phyloP scores from a whole-genome alignment of 805 yeast species.

The Nakazawaea populi region DNA sequence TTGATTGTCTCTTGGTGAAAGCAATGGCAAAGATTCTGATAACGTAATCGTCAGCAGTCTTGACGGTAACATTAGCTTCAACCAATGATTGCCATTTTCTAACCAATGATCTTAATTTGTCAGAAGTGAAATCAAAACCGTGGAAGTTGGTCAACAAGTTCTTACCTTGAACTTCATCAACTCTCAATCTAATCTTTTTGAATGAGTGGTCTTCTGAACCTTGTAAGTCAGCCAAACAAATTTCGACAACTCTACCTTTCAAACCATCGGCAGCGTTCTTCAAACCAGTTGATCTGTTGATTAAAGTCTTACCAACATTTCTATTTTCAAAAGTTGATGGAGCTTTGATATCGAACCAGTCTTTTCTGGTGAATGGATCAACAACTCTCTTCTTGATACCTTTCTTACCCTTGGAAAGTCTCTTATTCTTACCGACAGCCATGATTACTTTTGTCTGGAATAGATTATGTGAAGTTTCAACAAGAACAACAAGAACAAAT shows the following conservation, averaged over 20 bases:
- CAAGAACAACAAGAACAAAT: slow-evolving; percentile 1
- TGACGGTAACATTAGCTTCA: slow-evolving; percentile 96
- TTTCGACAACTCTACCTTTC: slow-evolving; percentile 96
- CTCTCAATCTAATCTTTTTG: slow-evolving; percentile 96
- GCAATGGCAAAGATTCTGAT: slow-evolving; percentile 96
- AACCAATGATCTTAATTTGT: slow-evolving; percentile 94
- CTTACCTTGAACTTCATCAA: slow-evolving; percentile 98
- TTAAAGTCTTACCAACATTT: slow-evolving; percentile 96
- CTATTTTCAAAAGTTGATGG: slow-evolving; percentile 98
- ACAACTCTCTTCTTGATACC: slow-evolving; percentile 99
- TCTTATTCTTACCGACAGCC: slow-evolving; percentile 66
- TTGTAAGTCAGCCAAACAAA: slow-evolving; percentile 94
- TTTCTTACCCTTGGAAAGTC: slow-evolving; percentile 86
- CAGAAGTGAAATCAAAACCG: slow-evolving; percentile 97
- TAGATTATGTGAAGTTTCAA: slow-evolving; percentile 4
- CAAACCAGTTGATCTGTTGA: slow-evolving; percentile 97
- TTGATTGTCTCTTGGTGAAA: slow-evolving; percentile 95
- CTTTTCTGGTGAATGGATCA: slow-evolving; percentile 99
- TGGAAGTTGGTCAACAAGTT: slow-evolving; percentile 98
- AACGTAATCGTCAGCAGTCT: slow-evolving; percentile 96
- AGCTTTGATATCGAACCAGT: slow-evolving; percentile 98
- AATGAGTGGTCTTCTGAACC: slow-evolving; percentile 98
- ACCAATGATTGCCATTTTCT: slow-evolving; percentile 99
- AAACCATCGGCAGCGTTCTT: slow-evolving; percentile 96
- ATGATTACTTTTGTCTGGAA: slow-evolving; percentile 27